Percentiles rank a stretch among this genome's conserved stretches.
Evolutionary conservation across 2,329 filamentous ascomycete species (phyloP).

Genomic region (Aphanocladium album): DNA sequence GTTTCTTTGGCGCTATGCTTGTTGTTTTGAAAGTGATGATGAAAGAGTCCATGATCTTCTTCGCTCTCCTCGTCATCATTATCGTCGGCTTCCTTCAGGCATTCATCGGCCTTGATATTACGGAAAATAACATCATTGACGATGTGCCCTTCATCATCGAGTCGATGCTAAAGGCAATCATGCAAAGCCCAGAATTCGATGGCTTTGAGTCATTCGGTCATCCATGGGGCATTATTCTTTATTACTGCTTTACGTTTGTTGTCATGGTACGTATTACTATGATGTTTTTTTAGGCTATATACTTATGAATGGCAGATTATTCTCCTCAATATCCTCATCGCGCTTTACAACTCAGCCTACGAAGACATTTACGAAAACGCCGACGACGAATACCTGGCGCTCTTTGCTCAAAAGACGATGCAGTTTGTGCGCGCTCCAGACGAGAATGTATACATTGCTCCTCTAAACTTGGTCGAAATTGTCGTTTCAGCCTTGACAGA

Average conservation of each 20-base stretch:
- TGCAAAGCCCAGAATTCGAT: constrained; percentile 85
- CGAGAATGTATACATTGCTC: constrained; percentile 96
- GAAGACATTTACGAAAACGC: constrained; percentile 92
- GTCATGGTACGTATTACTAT: constrained; percentile 66
- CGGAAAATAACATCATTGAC: constrained; percentile 63
- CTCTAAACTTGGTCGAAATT: constrained; percentile 90
- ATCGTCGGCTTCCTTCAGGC: constrained; percentile 86
- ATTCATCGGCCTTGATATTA: constrained; percentile 85
- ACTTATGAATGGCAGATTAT: constrained; percentile 43
- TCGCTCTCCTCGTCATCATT: constrained; percentile 80
- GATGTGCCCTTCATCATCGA: constrained; percentile 72
- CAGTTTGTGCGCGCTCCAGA: constrained; percentile 95
- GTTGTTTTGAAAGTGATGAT: constrained; percentile 95
- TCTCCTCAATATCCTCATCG: constrained; percentile 92
- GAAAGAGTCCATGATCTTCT: constrained; percentile 94
- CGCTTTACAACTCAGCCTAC: constrained; percentile 94
- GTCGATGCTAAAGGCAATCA: constrained; percentile 82
- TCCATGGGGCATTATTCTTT: constrained; percentile 90
- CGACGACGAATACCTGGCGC: constrained; percentile 88
- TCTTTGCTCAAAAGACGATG: constrained; percentile 92
- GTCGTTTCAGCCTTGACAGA: constrained; percentile 75
- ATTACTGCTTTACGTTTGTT: constrained; percentile 96
- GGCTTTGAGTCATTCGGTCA: constrained; percentile 88
- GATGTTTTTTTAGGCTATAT: background rate
- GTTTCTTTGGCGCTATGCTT: constrained; percentile 97